These are phyloP conservation scores for Leccinum ponderosum DNA, from an alignment of 1,284 basidiomycete species.

Conservation along the genomic window DNA sequence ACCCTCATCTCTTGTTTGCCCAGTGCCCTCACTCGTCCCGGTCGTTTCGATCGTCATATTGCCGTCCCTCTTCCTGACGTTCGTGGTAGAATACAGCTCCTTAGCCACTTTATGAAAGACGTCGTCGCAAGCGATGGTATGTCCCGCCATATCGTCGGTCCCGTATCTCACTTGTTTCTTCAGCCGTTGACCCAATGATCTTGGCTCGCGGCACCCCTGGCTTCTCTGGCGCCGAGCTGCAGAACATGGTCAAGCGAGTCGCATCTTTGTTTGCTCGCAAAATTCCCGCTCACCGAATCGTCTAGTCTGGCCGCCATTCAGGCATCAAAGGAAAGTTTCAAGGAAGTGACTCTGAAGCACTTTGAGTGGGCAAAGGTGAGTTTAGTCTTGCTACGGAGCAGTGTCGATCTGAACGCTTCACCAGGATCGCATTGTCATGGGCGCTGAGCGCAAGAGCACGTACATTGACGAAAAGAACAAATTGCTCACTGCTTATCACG, in stretches of 20 bases:
- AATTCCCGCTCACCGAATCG: constrained; percentile 6
- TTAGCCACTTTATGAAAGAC: constrained; percentile 86
- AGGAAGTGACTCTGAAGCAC: constrained; percentile 73
- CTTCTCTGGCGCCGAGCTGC: constrained; percentile 90
- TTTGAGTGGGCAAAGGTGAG: constrained; percentile 94
- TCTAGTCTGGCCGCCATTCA: constrained; percentile 86
- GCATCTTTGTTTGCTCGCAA: constrained; percentile 5
- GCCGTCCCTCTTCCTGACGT: constrained; percentile 90
- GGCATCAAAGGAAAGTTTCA: constrained; percentile 80
- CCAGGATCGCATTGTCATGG: constrained; percentile 92
- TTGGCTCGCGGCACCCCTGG: constrained; percentile 91
- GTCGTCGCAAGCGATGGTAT: constrained; percentile 65
- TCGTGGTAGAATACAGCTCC: constrained; percentile 83
- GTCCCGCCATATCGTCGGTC: constrained; percentile 14
- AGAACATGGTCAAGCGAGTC: constrained; percentile 89
- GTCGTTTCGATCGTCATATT: constrained; percentile 91
- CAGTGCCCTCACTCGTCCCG: constrained; percentile 90
- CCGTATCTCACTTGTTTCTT: neutral
- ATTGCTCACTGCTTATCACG: constrained; percentile 91
- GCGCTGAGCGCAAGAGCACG: constrained; percentile 86
- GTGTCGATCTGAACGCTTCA: constrained; percentile 7
- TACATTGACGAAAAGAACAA: constrained; percentile 87
- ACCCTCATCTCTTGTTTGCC: constrained; percentile 19
- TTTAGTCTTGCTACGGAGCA: neutral
- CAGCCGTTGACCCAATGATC: constrained; percentile 80